Evolutionary conservation across 1,139 yeast species (phyloP).

Genomic region (Magnusiomyces suaveolens): DNA sequence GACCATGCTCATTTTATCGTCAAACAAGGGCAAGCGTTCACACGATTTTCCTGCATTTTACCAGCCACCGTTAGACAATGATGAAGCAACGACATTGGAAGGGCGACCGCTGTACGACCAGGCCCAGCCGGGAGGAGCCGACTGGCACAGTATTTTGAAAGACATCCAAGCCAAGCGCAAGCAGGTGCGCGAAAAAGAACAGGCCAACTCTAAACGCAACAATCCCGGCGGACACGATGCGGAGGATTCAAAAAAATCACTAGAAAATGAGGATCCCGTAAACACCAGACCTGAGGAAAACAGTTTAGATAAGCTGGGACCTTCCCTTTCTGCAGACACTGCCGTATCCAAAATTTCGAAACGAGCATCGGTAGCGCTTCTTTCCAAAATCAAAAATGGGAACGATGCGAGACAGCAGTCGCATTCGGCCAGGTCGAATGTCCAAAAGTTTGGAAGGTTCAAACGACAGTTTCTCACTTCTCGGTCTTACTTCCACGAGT

Average conservation of each 20-base stretch:
- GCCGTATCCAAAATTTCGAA: not conserved
- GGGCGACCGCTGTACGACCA: conserved; percentile 4
- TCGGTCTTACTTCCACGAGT: conserved; percentile 24
- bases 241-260: not conserved
- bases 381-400: not conserved
- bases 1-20: conserved; percentile 7
- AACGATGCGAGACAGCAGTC: not conserved
- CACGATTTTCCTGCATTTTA: conserved; percentile 2
- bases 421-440: not conserved
- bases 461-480: conserved; percentile 12
- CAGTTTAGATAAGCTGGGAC: no score
- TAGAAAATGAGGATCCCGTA: not conserved
- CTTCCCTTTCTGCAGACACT: not conserved
- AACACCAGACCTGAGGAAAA: no score
- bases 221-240: not conserved
- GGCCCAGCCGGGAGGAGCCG: conserved; percentile 13
- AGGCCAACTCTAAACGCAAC: no score
- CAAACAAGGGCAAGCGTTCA: not conserved
- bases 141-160: conserved; percentile 13
- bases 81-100: conserved; percentile 1
- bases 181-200: conserved; percentile 8
- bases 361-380: conserved; percentile 2
- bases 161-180: conserved; percentile 13
- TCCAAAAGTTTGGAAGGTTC: conserved; percentile 10
- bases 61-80: not conserved